Base-by-base conservation (phyloP, 2,329 filamentous ascomycete genomes). In the Cladobotryum mycophilum region DNA sequence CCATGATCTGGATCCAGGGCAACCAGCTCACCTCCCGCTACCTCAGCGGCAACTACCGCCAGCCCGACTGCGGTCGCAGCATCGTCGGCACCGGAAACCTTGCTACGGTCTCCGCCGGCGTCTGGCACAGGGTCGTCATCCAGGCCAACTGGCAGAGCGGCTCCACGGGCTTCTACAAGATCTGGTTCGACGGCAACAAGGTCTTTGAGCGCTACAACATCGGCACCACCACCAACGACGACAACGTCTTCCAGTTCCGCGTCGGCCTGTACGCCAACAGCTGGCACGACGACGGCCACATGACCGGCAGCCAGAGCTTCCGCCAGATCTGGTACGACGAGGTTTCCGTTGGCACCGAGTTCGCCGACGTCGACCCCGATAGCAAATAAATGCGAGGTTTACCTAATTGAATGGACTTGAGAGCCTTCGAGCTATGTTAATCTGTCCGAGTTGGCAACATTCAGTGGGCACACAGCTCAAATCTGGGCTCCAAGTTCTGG, bases 241-340 rank as follows among this genome's bases (percentile, higher is more conserved):
- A 46, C 18, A 20, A 33, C 22, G 53, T 58, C 3, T 77, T 76
- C 55, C 64, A 72, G 57, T 76, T 75, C 59, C 61, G 68, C 5
- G 69, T 76, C 5, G 75, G 75, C 0, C 59, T 77, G 20, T 77
- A 78, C 58, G 74, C 48, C 13, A 50, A 50, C 15, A 41, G 48
- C 15, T 50, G 48, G 48, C 62, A 74, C 49, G 73, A 77, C 52
- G 61, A 71, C 40, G 61, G 62, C 1, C 56, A 62, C 12, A 65
- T 70, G 60, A 62, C 64, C 47, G 72, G 71, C 0, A 67, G 55
- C 9, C 73, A 76, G 63, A 56, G 59, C 0, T 70, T 69, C 15
- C 64, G 75, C 5, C 66, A 74, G 60, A 59, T 76, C 13, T 78
- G 73, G 71, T 75, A 70, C 53, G 75, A 78, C 54, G 68, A 76